A percentile compares a stretch with the other conserved stretches of the same genome.
These are phyloP conservation scores for Fagopyrum tataricum DNA, from an alignment of 148 eudicot species.

Conservation along the genomic window DNA sequence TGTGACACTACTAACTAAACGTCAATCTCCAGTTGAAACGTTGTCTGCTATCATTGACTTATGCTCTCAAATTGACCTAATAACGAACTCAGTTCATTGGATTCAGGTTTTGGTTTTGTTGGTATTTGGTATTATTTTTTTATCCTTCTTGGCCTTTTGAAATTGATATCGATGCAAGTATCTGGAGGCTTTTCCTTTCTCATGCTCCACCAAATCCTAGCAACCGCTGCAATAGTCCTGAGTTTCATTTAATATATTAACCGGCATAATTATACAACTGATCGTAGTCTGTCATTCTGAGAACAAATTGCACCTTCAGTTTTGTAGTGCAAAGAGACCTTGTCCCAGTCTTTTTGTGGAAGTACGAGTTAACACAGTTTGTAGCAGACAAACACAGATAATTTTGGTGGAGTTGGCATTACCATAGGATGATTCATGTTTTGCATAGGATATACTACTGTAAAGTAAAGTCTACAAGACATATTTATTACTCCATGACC, in stretches of 20 bases:
- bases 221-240: background rate
- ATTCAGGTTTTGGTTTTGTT: background rate
- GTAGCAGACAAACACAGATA: background rate
- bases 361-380: background rate
- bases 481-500: background rate
- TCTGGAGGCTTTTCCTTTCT: background rate
- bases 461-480: background rate
- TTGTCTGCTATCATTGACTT: background rate
- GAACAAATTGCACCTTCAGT: background rate
- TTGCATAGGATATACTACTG: background rate
- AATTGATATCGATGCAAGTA: background rate
- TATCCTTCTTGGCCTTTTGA: background rate
- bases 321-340: slow-evolving; percentile 3
- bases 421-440: background rate
- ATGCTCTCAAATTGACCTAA: background rate
- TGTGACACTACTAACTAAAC: background rate
- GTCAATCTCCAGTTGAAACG: background rate
- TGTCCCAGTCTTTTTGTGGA: background rate
- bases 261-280: background rate
- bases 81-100: background rate
- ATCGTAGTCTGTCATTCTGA: background rate
- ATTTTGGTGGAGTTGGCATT: background rate
- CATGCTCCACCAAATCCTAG: background rate
- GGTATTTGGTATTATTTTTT: background rate
- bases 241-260: background rate